These are phyloP conservation scores for Phialophora tarda DNA, from an alignment of 2,329 filamentous ascomycete species.

Conservation along the genomic window DNA sequence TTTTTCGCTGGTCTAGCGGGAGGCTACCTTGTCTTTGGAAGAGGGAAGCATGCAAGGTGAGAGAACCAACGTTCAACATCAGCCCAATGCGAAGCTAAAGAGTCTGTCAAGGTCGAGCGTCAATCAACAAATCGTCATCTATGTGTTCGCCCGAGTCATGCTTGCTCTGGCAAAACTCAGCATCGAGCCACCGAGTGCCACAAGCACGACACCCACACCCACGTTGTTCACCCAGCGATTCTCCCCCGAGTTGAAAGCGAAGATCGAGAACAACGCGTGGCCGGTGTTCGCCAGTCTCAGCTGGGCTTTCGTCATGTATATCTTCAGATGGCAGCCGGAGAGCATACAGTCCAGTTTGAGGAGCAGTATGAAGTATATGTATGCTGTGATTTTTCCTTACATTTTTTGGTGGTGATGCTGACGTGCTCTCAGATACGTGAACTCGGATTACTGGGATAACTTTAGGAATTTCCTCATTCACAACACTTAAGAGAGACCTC, in stretches of 20 bases:
- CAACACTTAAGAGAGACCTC: constrained; percentile 62
- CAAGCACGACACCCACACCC: constrained; percentile 36
- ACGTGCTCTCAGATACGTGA: constrained; percentile 63
- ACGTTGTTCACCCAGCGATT: constrained; percentile 42
- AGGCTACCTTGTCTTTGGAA: constrained; percentile 92
- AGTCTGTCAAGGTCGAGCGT: constrained; percentile 21
- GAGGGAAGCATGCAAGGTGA: constrained; percentile 66
- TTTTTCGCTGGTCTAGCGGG: constrained; percentile 87
- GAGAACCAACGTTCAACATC: constrained; percentile 69
- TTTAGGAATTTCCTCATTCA: constrained; percentile 84
- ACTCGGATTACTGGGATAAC: constrained; percentile 88
- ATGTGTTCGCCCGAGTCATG: constrained; percentile 90
- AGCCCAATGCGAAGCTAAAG: constrained; percentile 6
- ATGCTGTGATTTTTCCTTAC: constrained; percentile 45
- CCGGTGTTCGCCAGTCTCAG: constrained; percentile 87
- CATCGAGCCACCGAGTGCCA: constrained; percentile 64
- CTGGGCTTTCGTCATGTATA: constrained; percentile 94
- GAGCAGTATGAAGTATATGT: constrained; percentile 98
- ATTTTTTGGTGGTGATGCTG: constrained; percentile 5
- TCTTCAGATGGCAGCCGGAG: constrained; percentile 91
- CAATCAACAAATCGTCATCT: constrained; percentile 80
- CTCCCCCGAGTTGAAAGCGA: constrained; percentile 41
- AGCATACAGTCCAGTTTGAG: constrained; percentile 88
- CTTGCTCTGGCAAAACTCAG: constrained; percentile 83
- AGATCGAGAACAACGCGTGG: constrained; percentile 77